phyloP scores from a whole-genome alignment of 805 yeast species.

The Candida hungchunana region DNA sequence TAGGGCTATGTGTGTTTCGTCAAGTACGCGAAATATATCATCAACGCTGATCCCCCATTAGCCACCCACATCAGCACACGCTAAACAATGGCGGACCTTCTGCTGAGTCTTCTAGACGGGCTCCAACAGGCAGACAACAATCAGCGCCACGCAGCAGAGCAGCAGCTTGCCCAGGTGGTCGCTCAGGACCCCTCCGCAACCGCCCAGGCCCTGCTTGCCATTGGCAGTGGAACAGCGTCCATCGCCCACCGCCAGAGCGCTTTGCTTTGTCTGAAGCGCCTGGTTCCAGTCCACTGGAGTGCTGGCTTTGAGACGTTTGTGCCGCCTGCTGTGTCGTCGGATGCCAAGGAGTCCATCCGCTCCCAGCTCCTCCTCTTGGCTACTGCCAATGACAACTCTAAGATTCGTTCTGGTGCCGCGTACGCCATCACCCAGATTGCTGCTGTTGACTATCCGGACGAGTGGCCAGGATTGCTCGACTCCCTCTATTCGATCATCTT shows the following conservation, averaged over 20 bases:
- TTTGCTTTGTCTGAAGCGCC: constrained; percentile 59
- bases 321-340: constrained; percentile 59
- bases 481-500: constrained; percentile 41
- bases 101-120: constrained; percentile 21
- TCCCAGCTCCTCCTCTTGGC: constrained; percentile 42
- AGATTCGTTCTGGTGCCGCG: constrained; percentile 62
- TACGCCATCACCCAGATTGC: constrained; percentile 82
- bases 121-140: constrained; percentile 39
- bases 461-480: constrained; percentile 75
- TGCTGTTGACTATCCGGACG: constrained; percentile 89
- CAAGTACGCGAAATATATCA: no score
- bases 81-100: background rate
- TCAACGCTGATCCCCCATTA: no score
- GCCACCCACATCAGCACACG: background rate
- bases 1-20: no score
- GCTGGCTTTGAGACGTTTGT: constrained; percentile 71
- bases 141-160: constrained; percentile 29
- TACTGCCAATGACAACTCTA: constrained; percentile 45
- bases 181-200: constrained; percentile 46
- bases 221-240: no score
- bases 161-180: constrained; percentile 36
- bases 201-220: constrained; percentile 37
- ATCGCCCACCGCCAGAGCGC: constrained; percentile 54
- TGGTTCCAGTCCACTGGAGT: constrained; percentile 76
- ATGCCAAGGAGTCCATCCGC: constrained; percentile 49